Evolutionary conservation across 176 grass and related monocot genomes (phyloP).

Genomic region (Aegilops speltoides): DNA sequence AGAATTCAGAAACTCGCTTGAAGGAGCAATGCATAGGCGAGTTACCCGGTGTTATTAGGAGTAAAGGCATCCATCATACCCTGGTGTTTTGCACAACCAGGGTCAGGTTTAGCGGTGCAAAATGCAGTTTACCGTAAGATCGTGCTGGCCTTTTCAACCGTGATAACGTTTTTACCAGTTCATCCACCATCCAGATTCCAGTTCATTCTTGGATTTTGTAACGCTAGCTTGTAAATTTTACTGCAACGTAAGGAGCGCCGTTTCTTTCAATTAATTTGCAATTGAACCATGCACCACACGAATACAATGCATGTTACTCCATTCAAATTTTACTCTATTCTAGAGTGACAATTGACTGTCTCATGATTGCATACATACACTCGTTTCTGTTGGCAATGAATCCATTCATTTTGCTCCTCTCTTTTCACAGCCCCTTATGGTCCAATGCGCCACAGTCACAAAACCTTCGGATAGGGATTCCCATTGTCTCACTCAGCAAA

Average conservation of each 20-base stretch:
- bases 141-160: background rate
- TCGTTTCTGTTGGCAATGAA: background rate
- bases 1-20: background rate
- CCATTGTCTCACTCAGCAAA: background rate
- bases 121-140: background rate
- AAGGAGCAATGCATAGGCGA: background rate
- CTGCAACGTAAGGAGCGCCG: background rate
- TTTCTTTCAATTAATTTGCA: background rate
- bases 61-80: background rate
- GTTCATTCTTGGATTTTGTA: background rate
- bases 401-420: background rate
- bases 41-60: background rate
- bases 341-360: background rate
- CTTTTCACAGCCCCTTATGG: background rate
- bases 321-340: background rate
- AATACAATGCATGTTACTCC: background rate
- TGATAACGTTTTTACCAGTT: background rate
- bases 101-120: background rate
- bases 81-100: background rate
- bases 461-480: background rate
- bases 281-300: background rate
- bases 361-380: background rate
- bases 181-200: background rate
- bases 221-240: background rate
- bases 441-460: background rate